Conservation (phyloP, 352 stramenopile species). For the Phytophthora litchii region DNA sequence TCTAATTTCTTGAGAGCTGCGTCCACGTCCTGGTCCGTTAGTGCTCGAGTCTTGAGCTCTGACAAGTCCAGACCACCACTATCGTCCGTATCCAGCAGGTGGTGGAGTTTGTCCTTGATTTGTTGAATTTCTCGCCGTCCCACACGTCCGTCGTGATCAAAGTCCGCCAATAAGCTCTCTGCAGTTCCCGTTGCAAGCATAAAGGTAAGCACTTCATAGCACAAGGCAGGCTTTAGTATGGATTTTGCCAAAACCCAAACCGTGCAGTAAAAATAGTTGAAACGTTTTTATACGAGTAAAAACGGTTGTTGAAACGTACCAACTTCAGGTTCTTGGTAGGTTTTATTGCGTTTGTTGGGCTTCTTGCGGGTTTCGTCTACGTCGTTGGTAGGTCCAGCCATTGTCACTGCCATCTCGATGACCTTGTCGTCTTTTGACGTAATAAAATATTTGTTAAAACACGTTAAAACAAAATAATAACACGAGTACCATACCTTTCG, state of each 20-base stretch:
- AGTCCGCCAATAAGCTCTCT: slow-evolving; percentile 82
- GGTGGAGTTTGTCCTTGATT: slow-evolving; percentile 84
- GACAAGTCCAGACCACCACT: slow-evolving; percentile 77
- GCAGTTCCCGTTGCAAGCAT: slow-evolving; percentile 34
- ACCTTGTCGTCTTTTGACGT: slow-evolving; percentile 5
- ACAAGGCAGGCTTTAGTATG: slow-evolving; percentile 24
- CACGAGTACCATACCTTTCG: slow-evolving; percentile 18
- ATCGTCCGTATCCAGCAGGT: slow-evolving; percentile 79
- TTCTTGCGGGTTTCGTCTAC: slow-evolving; percentile 16
- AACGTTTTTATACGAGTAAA: neutral
- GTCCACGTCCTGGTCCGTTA: slow-evolving; percentile 68
- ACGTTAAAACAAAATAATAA: slow-evolving; percentile 12
- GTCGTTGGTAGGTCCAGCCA: slow-evolving; percentile 5
- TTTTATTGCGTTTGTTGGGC: slow-evolving; percentile 34
- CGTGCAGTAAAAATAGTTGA: slow-evolving; percentile 3
- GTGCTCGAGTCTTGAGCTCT: slow-evolving; percentile 64
- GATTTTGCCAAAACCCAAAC: slow-evolving; percentile 6
- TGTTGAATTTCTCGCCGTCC: slow-evolving; percentile 74
- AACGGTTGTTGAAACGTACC: slow-evolving; percentile 29
- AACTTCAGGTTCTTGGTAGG: slow-evolving; percentile 38
- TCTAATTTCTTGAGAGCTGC: slow-evolving; percentile 81
- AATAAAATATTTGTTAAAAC: slow-evolving; percentile 9
- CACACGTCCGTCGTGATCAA: slow-evolving; percentile 81
- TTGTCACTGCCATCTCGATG: slow-evolving; percentile 27
- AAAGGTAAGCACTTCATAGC: slow-evolving; percentile 40